Base-by-base conservation (phyloP, 2,329 filamentous ascomycete genomes). In the Spiromastix sp. region DNA sequence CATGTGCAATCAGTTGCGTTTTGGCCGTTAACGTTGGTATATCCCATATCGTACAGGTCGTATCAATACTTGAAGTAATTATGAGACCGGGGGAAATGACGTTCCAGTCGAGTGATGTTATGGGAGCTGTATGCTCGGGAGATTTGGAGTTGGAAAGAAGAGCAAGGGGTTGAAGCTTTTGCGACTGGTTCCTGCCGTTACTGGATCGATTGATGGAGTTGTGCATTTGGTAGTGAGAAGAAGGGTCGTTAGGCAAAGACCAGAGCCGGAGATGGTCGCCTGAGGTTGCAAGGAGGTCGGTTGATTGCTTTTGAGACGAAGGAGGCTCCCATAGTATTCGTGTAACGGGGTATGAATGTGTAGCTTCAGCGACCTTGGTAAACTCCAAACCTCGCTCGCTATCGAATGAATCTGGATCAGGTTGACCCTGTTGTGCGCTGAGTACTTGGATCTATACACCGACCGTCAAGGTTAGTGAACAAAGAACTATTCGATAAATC, bases 41-140 rank as follows among this genome's bases (percentile, higher is more conserved):
- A 57, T 98, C 91, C 91, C 91, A 98, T 46, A 98, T 98, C 4
- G 91, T 98, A 63, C 91, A 98, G 4, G 91, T 98, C 1, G 91
- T 98, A 55, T 98, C 91, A 52, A 98, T 98, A 57, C 87, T 96
- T 3, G 87, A 95, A 1, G 91, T 98, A 52, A 98, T 98, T 54
- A 98, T 98, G 36, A 98, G 69, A 57, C 89, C 95, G 1, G 91
- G 91, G 16, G 86, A 94, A 34, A 98, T 81, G 2, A 85, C 93
- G 53, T 98, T 98, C 91, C 91, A 98, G 57, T 98, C 91, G 30
- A 98, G 70, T 11, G 87, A 95, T 2, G 91, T 98, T 39, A 98
- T 75, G 13, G 91, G 91, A 10, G 91, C 91, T 4, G 91, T 98
- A 55, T 98, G 93, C 54, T 98, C 91, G 3, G 91, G 91, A 0